Evolutionary conservation across 2,329 filamentous ascomycete genomes (phyloP).

Genomic region (Colletotrichum filicis): DNA sequence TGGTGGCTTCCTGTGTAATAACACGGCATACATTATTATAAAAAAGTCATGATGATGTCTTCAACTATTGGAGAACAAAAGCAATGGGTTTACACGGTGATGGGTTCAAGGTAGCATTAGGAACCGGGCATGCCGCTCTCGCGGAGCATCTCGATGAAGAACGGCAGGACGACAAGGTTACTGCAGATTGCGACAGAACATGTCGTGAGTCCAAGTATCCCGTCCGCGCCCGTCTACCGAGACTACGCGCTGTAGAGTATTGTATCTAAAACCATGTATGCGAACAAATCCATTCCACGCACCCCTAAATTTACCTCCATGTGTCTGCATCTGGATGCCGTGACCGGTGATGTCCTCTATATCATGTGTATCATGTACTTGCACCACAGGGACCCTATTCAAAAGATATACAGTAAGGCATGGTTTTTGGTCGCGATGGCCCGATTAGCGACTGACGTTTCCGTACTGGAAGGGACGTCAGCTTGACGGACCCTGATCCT

Average conservation of each 20-base stretch:
- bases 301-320: not conserved
- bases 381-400: no score
- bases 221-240: not conserved
- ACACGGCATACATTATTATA: constrained; percentile 32
- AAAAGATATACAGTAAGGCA: no score
- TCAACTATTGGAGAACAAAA: constrained; percentile 22
- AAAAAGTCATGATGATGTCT: constrained; percentile 27
- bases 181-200: not conserved
- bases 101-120: constrained; percentile 16
- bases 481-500: no score
- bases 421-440: no score
- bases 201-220: not conserved
- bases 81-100: constrained; percentile 29
- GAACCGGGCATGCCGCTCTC: not conserved
- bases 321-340: not conserved
- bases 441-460: no score
- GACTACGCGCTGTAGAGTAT: not conserved
- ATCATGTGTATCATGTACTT: no score
- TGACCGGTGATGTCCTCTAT: not conserved
- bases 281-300: constrained; percentile 31
- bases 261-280: constrained; percentile 34
- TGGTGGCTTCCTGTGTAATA: constrained; percentile 34
- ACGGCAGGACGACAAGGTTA: not conserved
- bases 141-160: not conserved
- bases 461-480: no score